Evolutionary conservation across 805 yeast genomes (phyloP).

Genomic region (Candida sakaeoensis): DNA sequence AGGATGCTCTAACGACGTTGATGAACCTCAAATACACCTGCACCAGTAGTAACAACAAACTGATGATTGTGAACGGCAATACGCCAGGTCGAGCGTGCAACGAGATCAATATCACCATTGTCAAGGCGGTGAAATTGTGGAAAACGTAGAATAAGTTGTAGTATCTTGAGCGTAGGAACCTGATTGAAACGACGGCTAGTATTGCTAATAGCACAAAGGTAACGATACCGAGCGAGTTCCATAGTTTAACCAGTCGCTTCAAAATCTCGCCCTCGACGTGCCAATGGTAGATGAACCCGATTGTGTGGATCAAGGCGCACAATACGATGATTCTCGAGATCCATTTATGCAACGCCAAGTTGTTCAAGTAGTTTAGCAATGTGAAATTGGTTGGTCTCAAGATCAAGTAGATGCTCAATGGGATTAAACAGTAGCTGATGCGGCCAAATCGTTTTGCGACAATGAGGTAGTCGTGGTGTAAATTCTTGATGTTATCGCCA

Average conservation of each 20-base stretch:
- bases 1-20: constrained; percentile 13
- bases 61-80: constrained; percentile 13
- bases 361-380: constrained; percentile 42
- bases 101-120: constrained; percentile 41
- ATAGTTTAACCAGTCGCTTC: constrained; percentile 28
- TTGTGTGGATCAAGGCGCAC: constrained; percentile 46
- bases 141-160: constrained; percentile 54
- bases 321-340: constrained; percentile 53
- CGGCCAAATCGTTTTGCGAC: constrained; percentile 59
- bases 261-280: constrained; percentile 25
- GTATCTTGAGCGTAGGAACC: constrained; percentile 43
- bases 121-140: constrained; percentile 52
- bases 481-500: constrained; percentile 30
- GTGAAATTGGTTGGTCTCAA: constrained; percentile 45
- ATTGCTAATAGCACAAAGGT: constrained; percentile 32
- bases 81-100: constrained; percentile 76
- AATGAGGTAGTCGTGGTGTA: constrained; percentile 28
- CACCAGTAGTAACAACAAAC: constrained; percentile 22
- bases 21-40: constrained; percentile 35
- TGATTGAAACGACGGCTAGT: constrained; percentile 45
- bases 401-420: constrained; percentile 54
- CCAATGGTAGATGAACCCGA: constrained; percentile 54
- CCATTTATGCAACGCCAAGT: constrained; percentile 67
- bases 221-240: constrained; percentile 53
- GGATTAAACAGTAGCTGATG: constrained; percentile 53